These are phyloP conservation scores for Yamadazyma trypodendri DNA, from an alignment of 1,139 yeast species.

Conservation along the genomic window DNA sequence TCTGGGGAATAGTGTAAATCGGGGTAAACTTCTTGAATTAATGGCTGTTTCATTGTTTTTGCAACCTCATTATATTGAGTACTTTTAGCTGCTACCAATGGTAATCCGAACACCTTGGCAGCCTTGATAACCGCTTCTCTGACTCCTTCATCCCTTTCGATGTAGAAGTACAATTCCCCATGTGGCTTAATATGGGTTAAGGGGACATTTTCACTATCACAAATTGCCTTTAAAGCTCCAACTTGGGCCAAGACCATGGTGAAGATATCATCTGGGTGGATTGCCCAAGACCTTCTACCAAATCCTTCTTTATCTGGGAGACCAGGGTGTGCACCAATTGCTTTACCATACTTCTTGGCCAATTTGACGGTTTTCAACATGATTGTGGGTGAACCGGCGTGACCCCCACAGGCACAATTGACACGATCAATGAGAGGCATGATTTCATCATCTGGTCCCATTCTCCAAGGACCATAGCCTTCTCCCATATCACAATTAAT, in stretches of 20 bases:
- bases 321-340: constrained; percentile 39
- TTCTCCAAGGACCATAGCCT: constrained; percentile 36
- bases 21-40: constrained; percentile 36
- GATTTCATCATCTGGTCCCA: constrained; percentile 40
- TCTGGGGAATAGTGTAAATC: constrained; percentile 32
- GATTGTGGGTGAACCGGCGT: constrained; percentile 35
- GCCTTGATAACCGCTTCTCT: constrained; percentile 35
- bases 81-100: constrained; percentile 80
- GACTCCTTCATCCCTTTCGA: constrained; percentile 30
- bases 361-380: constrained; percentile 31
- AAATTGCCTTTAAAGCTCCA: constrained; percentile 37
- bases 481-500: constrained; percentile 40
- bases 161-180: constrained; percentile 36
- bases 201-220: constrained; percentile 32
- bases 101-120: constrained; percentile 41
- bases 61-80: constrained; percentile 69
- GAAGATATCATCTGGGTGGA: constrained; percentile 34
- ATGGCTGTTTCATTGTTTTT: constrained; percentile 52
- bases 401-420: constrained; percentile 40
- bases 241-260: constrained; percentile 35
- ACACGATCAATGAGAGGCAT: constrained; percentile 39
- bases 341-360: constrained; percentile 31
- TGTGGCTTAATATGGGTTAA: constrained; percentile 36
- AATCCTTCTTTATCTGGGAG: constrained; percentile 36
- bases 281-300: constrained; percentile 32